Base-by-base conservation (phyloP, 768 basidiomycete genomes). In the Collybia sordida region DNA sequence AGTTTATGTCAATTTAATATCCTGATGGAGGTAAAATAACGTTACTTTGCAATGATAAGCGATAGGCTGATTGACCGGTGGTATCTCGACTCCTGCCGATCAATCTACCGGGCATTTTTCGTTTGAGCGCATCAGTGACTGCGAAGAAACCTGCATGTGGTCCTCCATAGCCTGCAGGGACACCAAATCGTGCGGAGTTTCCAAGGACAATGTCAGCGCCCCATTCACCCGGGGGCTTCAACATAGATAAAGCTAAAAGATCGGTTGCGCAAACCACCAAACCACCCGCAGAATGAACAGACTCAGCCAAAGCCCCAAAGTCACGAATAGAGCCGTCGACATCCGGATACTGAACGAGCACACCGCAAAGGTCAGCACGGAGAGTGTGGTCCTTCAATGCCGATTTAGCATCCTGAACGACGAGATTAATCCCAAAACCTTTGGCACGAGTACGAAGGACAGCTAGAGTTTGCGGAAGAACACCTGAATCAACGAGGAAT, bases 121-220 rank as follows among this genome's bases (percentile, higher is more conserved):
- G 78, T 79, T 98, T 99, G 48, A 98, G 72, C 54, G 79, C 83
- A 49, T 98, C 93, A 17, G 85, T 90, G 57, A 91, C 90, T 2
- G 97, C 91, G 64, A 99, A 98, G 79, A 98, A 99, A 0, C 92
- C 97, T 17, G 88, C 96, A 64, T 99, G 96, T 17, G 96, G 96
- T 14, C 96, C 96, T 47, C 96, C 96, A 66, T 93, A 97, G n/a
- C 96, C 96, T 39, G 86, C 81, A 17, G 96, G 95, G 14, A 99
- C 96, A 62, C 97, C 97, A 61, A 99, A 99, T 15, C 97, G 84
- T 24, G 90, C 96, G 14, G 93, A 93, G 66, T 96, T 98, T 34
- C 97, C 97, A 39, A 96, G 74, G 6, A 92, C 95, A 55, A 98
- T 83, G 66, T 99, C 96, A 24, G 94, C 95, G 44, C 96, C 96